These are phyloP conservation scores for Citrus maxima DNA, from an alignment of 345 rosid genomes.

Conservation along the genomic window DNA sequence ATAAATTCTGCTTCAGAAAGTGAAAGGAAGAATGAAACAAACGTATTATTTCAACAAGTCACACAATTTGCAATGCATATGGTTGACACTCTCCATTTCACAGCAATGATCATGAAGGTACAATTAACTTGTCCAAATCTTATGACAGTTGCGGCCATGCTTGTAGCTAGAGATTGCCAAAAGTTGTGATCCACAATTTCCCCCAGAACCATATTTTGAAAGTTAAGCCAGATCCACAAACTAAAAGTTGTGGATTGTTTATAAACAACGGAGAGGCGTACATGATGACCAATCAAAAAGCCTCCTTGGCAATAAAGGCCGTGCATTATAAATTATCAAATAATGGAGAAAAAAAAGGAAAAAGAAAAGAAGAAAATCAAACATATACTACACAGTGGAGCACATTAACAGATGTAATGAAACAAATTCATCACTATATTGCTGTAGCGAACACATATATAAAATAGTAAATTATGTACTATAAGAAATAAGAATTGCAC, in stretches of 20 bases:
- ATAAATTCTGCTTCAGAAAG: not conserved
- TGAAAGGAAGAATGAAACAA: not conserved
- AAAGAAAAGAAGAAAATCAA: not conserved
- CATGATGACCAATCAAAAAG: not conserved
- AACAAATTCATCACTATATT: not conserved
- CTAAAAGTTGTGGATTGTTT: not conserved
- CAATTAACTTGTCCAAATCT: not conserved
- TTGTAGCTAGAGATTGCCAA: not conserved
- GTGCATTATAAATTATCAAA: not conserved
- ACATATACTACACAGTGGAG: not conserved
- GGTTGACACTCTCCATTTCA: not conserved
- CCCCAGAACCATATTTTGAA: not conserved
- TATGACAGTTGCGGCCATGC: not conserved
- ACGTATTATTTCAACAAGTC: not conserved
- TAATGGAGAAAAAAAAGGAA: not conserved
- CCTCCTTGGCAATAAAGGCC: not conserved
- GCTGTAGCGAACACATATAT: not conserved
- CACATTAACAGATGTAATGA: not conserved
- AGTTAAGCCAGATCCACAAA: not conserved
- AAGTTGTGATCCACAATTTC: not conserved
- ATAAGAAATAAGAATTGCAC: slow-evolving; percentile 25
- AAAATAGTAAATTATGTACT: not conserved
- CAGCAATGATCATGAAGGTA: not conserved
- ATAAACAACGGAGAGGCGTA: not conserved
- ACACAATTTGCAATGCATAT: not conserved